phyloP scores from a whole-genome alignment of 306 rosid genomes.

The Mimosa pudica region DNA sequence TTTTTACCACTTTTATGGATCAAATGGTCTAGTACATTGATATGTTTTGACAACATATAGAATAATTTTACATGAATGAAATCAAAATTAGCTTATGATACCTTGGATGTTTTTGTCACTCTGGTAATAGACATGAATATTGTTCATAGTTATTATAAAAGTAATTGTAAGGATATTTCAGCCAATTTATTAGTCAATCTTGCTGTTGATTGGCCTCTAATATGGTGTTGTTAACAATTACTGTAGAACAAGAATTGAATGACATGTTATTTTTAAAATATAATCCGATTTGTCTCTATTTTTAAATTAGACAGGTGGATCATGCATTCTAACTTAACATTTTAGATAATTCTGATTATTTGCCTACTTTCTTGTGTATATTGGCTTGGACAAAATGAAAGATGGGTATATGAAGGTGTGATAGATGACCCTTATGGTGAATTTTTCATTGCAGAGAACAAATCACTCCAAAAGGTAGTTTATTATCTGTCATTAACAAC shows the following conservation, averaged over 20 bases:
- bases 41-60: background rate
- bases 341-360: slow-evolving; percentile 28
- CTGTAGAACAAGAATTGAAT: background rate
- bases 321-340: background rate
- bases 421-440: slow-evolving; percentile 97
- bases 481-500: slow-evolving; percentile 31
- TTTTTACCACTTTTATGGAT: background rate
- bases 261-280: background rate
- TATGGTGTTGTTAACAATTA: background rate
- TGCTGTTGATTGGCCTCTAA: background rate
- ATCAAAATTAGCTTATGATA: background rate
- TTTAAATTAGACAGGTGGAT: background rate
- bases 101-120: background rate
- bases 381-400: slow-evolving; percentile 47
- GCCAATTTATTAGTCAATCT: background rate
- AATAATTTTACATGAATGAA: background rate
- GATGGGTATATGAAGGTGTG: slow-evolving; percentile 98
- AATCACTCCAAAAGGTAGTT: slow-evolving; percentile 81
- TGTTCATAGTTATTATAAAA: background rate
- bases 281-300: background rate
- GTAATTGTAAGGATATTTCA: background rate
- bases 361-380: slow-evolving; percentile 32
- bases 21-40: background rate
- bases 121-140: background rate
- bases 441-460: slow-evolving; percentile 92